Percentiles rank a stretch among this genome's conserved stretches.
Conservation (phyloP, 345 rosid species). For the Eucalyptus pauciflora region DNA sequence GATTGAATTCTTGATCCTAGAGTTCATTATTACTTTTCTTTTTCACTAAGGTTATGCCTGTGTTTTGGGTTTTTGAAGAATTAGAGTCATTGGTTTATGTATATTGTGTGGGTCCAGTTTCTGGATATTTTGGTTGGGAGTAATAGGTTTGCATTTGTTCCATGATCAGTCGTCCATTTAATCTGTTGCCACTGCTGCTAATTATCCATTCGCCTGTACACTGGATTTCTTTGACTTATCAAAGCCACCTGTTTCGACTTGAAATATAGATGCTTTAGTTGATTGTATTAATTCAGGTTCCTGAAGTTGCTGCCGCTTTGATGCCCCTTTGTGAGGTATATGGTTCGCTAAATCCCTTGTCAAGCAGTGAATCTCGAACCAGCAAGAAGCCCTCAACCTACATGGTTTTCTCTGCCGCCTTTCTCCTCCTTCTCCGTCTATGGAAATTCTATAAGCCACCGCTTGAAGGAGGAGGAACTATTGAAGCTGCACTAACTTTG, state of each 20-base stretch:
- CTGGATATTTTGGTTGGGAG: background rate
- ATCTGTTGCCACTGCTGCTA: background rate
- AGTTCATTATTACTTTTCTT: background rate
- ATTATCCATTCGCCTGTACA: background rate
- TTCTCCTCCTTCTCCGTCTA: conserved; percentile 61
- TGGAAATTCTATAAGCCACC: conserved; percentile 68
- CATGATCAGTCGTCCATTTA: background rate
- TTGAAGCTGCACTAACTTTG: conserved; percentile 31
- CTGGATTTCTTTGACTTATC: background rate
- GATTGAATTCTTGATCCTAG: background rate
- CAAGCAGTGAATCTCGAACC: conserved; percentile 7
- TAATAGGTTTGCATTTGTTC: background rate
- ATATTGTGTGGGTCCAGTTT: background rate
- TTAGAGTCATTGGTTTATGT: background rate
- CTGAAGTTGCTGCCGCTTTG: conserved; percentile 61
- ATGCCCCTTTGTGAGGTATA: conserved; percentile 63
- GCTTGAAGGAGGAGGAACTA: conserved; percentile 17
- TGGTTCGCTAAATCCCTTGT: conserved; percentile 44
- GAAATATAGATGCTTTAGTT: background rate
- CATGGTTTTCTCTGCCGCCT: conserved; percentile 52
- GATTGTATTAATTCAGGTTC: conserved; percentile 23
- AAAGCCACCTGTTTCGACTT: background rate
- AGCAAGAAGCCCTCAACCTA: conserved; percentile 32
- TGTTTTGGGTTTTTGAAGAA: background rate
- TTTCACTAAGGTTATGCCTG: background rate